Percentiles rank a stretch among this genome's conserved stretches.
phyloP scores from a whole-genome alignment of 192 early-diverging fungal genomes.

The Coemansia sp. region DNA sequence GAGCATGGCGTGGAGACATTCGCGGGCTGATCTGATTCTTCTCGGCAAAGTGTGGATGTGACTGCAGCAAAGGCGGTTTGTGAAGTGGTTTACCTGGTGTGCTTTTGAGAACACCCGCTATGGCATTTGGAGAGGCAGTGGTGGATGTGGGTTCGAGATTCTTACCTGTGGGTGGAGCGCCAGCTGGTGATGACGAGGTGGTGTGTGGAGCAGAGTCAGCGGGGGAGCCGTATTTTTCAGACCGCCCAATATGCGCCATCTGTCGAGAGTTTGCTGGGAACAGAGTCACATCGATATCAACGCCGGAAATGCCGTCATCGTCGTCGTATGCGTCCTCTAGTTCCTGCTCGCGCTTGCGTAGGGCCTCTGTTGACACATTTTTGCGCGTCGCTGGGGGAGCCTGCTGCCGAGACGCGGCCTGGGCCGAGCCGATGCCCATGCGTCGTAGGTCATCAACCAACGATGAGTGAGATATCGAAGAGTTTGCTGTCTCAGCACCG shows the following conservation, averaged over 20 bases:
- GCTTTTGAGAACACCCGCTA: not conserved
- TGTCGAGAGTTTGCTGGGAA: constrained; percentile 34
- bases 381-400: constrained; percentile 17
- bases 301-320: constrained; percentile 33
- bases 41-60: not conserved
- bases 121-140: not conserved
- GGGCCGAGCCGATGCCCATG: constrained; percentile 19
- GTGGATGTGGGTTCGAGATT: constrained; percentile 4
- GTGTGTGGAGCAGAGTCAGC: constrained; percentile 8
- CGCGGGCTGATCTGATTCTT: not conserved
- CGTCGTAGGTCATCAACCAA: constrained; percentile 26
- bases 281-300: constrained; percentile 31
- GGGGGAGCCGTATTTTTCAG: constrained; percentile 27
- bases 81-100: not conserved
- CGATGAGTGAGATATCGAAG: not conserved
- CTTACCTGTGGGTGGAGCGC: constrained; percentile 36
- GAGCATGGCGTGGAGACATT: not conserved
- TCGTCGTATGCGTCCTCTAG: constrained; percentile 45
- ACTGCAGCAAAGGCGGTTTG: not conserved
- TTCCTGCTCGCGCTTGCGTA: constrained; percentile 33
- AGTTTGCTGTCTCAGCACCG: constrained; percentile 4
- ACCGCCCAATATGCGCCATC: constrained; percentile 31
- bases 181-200: not conserved
- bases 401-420: constrained; percentile 1
- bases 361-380: constrained; percentile 22